Conservation (phyloP, 2,329 filamentous ascomycete species). For the Zelopaecilomyces penicillatus region DNA sequence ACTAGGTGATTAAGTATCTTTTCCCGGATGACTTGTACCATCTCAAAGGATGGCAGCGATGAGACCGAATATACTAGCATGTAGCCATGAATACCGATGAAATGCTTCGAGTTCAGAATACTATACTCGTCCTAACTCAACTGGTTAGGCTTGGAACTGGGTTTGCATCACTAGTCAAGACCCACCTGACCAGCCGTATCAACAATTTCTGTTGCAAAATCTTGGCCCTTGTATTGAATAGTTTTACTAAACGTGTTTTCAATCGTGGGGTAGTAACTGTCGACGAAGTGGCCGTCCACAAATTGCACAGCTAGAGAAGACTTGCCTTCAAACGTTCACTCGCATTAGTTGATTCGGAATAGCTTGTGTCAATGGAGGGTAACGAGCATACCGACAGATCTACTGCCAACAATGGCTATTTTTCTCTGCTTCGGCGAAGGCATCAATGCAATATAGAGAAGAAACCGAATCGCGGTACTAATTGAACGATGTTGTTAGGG, state of each 20-base stretch:
- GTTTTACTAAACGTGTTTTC: conserved; percentile 98
- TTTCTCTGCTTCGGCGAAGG: conserved; percentile 78
- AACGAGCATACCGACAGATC: conserved; percentile 58
- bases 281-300: conserved; percentile 95
- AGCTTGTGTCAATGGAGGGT: not conserved
- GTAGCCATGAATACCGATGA: conserved; percentile 98
- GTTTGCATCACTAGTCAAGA: conserved; percentile 6
- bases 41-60: conserved; percentile 90
- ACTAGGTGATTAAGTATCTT: conserved; percentile 97
- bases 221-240: conserved; percentile 86
- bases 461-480: no score
- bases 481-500: no score
- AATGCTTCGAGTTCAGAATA: conserved; percentile 96
- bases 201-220: conserved; percentile 93
- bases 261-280: conserved; percentile 98
- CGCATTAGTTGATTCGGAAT: not conserved
- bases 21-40: conserved; percentile 90
- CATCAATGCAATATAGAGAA: no score
- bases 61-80: conserved; percentile 98
- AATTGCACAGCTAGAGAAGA: conserved; percentile 95
- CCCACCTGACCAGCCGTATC: conserved; percentile 89
- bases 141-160: no score
- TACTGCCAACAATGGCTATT: conserved; percentile 90
- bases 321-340: conserved; percentile 59
- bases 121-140: conserved; percentile 99